A percentile compares a stretch with the other conserved stretches of the same genome.
These are phyloP conservation scores for Aspergillus versicolor DNA, from an alignment of 2,329 filamentous ascomycete genomes.

Conservation along the genomic window DNA sequence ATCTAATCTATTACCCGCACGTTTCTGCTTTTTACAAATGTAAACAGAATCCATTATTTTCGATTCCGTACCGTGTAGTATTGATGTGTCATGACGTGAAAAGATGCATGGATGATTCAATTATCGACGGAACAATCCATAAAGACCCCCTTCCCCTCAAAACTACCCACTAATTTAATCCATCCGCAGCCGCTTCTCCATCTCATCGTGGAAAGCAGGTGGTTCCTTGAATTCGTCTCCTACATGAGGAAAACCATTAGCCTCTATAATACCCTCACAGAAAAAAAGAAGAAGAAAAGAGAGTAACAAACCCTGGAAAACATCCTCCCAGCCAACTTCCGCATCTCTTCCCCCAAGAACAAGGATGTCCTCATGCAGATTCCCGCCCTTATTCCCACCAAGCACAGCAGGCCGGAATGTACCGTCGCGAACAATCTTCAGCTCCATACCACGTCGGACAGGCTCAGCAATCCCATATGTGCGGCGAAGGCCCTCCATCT, in stretches of 20 bases:
- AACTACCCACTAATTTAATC: constrained; percentile 31
- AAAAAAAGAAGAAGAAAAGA: constrained; percentile 16
- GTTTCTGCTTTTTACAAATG: background rate
- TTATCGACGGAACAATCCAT: background rate
- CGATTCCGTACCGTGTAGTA: background rate
- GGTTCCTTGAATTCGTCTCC: constrained; percentile 68
- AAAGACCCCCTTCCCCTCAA: background rate
- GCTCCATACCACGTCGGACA: constrained; percentile 88
- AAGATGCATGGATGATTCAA: background rate
- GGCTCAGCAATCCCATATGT: constrained; percentile 92
- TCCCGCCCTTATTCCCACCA: constrained; percentile 56
- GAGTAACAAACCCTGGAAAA: constrained; percentile 66
- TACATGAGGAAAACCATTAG: constrained; percentile 22
- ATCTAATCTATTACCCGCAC: background rate
- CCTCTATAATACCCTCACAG: background rate
- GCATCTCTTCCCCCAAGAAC: constrained; percentile 66
- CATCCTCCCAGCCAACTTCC: constrained; percentile 87
- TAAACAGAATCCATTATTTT: background rate
- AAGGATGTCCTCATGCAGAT: constrained; percentile 87
- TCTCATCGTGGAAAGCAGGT: constrained; percentile 82
- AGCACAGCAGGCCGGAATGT: constrained; percentile 72
- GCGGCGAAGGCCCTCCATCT: constrained; percentile 83
- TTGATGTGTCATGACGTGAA: background rate
- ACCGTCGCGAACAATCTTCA: constrained; percentile 78
- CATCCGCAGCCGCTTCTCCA: constrained; percentile 91